Evolutionary conservation across 768 basidiomycete genomes (phyloP), one percentile per base, ranked within the genome.

Genomic region (Myochromella boudieri): DNA sequence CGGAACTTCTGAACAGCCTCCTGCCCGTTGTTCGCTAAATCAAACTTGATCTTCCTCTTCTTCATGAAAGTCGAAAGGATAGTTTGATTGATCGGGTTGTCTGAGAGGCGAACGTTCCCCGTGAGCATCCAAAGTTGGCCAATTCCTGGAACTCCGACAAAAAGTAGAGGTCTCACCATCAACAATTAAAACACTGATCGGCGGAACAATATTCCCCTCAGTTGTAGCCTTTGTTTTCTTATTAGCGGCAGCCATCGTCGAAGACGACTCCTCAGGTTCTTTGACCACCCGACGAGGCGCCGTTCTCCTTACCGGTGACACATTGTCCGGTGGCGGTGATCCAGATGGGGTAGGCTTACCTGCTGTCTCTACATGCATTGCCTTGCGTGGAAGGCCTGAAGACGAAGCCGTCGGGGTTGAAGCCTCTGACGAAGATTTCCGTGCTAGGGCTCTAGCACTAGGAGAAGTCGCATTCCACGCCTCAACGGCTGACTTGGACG

Each of bases 61-160:
- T 82, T 85, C 91, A 98, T 91, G 61, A 97, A 97, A 27, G 91
- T 95, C n/a, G 90, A 90, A 43, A 98, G 71, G 63, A 98, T 97
- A 21, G 90, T 95, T 61, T 95, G 95, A 61, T 99, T 98, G 71
- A 99, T 98, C 5, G 93, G 90, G 63, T 99, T 99, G 69, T 99
- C 97, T 98, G 55, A 3, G 29, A 17, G 18, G 14, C 18, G 6
- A 42, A 28, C 33, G n/a, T n/a, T n/a, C n/a, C n/a, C n/a, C n/a
- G n/a, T n/a, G n/a, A n/a, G n/a, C n/a, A n/a, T n/a, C n/a, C n/a
- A n/a, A n/a, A n/a, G n/a, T n/a, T n/a, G n/a, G n/a, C n/a, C n/a
- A n/a, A n/a, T n/a, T n/a, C n/a, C n/a, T n/a, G n/a, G n/a, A n/a
- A n/a, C 14, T 14, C n/a, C 33, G 48, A n/a, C 44, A 54, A 44